Evolutionary conservation across 306 rosid genomes (phyloP).

Genomic region (Pachyrhizus erosus): DNA sequence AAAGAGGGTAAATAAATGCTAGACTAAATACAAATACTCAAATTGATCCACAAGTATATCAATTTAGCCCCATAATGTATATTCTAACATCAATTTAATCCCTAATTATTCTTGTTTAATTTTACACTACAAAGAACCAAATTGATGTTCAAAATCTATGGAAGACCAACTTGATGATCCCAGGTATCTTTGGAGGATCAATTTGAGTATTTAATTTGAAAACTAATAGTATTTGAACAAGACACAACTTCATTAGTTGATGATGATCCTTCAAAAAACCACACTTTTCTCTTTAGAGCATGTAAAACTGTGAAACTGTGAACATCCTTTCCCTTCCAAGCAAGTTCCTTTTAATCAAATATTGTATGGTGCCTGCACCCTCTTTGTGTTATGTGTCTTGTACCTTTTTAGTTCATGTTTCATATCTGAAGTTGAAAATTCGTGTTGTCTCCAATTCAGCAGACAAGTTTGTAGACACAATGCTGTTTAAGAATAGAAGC

Average conservation of each 20-base stretch:
- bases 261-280: background rate
- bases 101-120: background rate
- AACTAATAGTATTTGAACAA: slow-evolving; percentile 1
- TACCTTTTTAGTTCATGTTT: slow-evolving; percentile 32
- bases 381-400: slow-evolving; percentile 4
- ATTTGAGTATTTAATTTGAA: background rate
- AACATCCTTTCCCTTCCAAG: background rate
- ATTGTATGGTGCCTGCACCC: slow-evolving; percentile 18
- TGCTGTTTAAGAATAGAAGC: background rate
- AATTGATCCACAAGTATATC: background rate
- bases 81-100: background rate
- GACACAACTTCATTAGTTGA: background rate
- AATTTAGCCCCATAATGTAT: background rate
- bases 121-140: background rate
- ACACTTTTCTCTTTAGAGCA: background rate
- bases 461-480: slow-evolving; percentile 35
- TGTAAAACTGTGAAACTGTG: background rate
- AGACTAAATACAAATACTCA: background rate
- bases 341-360: slow-evolving; percentile 25
- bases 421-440: slow-evolving; percentile 22
- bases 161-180: background rate
- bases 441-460: slow-evolving; percentile 10
- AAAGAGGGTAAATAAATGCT: background rate
- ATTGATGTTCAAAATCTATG: background rate
- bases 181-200: background rate